Evolutionary conservation across 2,329 filamentous ascomycete species (phyloP).

Genomic region (Sclerotinia nivalis): DNA sequence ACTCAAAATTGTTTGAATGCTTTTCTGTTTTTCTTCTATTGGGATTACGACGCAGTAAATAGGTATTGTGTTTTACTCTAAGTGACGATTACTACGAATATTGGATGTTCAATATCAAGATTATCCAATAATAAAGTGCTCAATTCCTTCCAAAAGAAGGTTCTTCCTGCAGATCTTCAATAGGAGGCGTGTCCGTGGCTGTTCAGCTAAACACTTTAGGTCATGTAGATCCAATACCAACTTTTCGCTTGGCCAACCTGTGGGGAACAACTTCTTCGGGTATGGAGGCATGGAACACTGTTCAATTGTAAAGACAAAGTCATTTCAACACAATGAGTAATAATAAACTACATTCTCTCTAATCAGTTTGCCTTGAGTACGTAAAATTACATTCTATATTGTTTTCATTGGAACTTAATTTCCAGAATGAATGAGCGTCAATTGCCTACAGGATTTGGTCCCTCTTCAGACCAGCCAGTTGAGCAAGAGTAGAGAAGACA

Average conservation of each 20-base stretch:
- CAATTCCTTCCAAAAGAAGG: neutral
- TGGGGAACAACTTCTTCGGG: neutral
- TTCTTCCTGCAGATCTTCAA: neutral
- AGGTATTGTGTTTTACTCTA: neutral
- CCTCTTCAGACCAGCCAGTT: slow-evolving; percentile 41
- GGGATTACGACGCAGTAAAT: neutral
- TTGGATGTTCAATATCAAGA: neutral
- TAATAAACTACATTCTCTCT: neutral
- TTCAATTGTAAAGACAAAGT: neutral
- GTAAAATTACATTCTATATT: neutral
- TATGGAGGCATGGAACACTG: neutral
- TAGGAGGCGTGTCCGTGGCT: neutral
- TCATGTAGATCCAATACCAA: neutral
- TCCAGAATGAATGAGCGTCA: neutral
- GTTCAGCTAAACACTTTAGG: neutral
- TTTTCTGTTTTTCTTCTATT: neutral
- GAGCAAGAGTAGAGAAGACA: slow-evolving; percentile 42
- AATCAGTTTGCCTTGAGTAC: neutral
- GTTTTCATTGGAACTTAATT: neutral
- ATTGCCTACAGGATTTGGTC: slow-evolving; percentile 36
- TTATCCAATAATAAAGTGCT: neutral
- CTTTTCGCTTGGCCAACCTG: neutral
- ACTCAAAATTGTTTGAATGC: neutral
- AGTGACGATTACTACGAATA: neutral
- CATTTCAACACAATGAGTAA: neutral